Evolutionary conservation across 176 grass and related monocot species (phyloP), one percentile per base, ranked within the genome.

Genomic region (Elymus sibiricus): DNA sequence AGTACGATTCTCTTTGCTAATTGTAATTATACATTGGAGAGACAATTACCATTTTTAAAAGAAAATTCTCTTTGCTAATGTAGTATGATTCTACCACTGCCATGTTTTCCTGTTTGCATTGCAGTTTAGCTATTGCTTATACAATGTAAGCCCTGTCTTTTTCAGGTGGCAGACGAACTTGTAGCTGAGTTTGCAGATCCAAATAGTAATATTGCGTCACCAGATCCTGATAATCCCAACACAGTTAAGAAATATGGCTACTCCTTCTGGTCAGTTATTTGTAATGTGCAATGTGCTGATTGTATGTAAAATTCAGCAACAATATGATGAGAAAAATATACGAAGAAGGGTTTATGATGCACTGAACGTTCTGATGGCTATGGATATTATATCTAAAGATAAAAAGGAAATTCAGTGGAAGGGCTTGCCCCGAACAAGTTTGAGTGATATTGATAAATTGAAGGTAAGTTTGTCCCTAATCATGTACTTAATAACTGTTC

Each of bases 271-370:
- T 77, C 67, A 15, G 65, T 76, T 49, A 77, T 68, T 43, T 79
- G 63, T 60, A 63, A 79, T 79, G 60, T 81, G 31, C 64, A 49
- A 63, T 76, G 32, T 87, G 71, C 44, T 89, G 27, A 86, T 78
- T 82, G 13, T 87, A 27, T 82, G 42, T 79, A 92, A 86, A 70
- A 86, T 78, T 72, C 87, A 99, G 97, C 97, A 94, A 93, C 97
- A 96, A 74, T 99, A 94, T 91, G 97, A 99, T 91, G 97, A 99
- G 82, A 99, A 99, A 87, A 99, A 99, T 87, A 99, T 99, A 88
- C 79, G 97, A 37, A 83, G 97, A 80, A 94, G 94, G 90, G 97
- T 99, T 79, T 99, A 99, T 83, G 94, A 99, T 90, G 97, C 94
- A 9, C 53, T 99, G 51, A 99, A 99, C 67, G 97, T 99, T 69